Percentiles rank a stretch among this genome's conserved stretches.
Conservation (phyloP, 768 basidiomycete genomes). For the Cyathus striatus region DNA sequence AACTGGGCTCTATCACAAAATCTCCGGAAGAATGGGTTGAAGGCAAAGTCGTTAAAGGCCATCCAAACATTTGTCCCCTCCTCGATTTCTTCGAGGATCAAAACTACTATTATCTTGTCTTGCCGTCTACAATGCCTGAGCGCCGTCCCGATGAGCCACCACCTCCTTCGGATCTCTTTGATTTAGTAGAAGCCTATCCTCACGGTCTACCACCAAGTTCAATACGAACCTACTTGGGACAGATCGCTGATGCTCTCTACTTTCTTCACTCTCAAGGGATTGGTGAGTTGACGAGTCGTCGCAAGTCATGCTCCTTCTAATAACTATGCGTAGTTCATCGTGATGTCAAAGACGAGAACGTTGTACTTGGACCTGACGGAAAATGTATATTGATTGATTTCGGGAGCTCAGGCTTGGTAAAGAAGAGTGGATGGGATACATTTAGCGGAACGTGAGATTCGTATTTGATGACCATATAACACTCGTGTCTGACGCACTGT, state of each 20-base stretch:
- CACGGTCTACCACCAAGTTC: conserved; percentile 73
- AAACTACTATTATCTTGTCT: conserved; percentile 92
- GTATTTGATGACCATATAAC: conserved; percentile 3
- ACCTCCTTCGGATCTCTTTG: conserved; percentile 84
- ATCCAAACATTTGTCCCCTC: conserved; percentile 92
- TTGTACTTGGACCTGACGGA: conserved; percentile 75
- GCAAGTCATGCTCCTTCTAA: conserved; percentile 6
- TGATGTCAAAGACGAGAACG: conserved; percentile 98
- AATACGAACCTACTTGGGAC: conserved; percentile 83
- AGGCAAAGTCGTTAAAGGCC: conserved; percentile 73
- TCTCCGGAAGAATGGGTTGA: conserved; percentile 52
- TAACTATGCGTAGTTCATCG: conserved; percentile 66
- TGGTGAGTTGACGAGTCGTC: conserved; percentile 40
- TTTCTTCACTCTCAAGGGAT: conserved; percentile 93
- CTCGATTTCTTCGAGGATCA: conserved; percentile 96
- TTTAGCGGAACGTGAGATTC: conserved; percentile 86
- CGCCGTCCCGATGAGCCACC: conserved; percentile 43
- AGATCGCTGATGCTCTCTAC: conserved; percentile 85
- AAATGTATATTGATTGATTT: conserved; percentile 95
- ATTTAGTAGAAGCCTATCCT: conserved; percentile 87
- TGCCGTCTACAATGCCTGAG: conserved; percentile 72
- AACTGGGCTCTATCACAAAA: conserved; percentile 13
- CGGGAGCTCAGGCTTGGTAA: conserved; percentile 85
- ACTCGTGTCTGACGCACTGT: conserved; percentile 7
- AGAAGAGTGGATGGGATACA: conserved; percentile 83